Percentiles rank a stretch among this genome's conserved stretches.
phyloP scores from a whole-genome alignment of 306 rosid genomes.

The Cicer chorassanicum region DNA sequence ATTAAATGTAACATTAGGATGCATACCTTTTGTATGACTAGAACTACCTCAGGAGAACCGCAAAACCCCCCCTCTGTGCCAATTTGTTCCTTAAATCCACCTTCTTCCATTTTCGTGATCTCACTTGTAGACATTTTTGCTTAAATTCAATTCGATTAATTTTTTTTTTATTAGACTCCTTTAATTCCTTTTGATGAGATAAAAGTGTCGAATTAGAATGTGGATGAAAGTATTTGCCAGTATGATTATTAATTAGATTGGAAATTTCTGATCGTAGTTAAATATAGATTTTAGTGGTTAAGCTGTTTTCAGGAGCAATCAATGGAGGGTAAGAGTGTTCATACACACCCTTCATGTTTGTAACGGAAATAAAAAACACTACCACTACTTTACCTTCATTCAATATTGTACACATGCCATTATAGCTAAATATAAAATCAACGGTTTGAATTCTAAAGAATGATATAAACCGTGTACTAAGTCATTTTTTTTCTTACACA shows the following conservation, averaged over 20 bases:
- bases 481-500: neutral
- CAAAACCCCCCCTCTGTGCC: slow-evolving; percentile 10
- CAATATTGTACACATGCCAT: slow-evolving; percentile 26
- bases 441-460: neutral
- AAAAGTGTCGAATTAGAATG: neutral
- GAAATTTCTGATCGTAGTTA: neutral
- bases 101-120: slow-evolving; percentile 52
- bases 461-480: neutral
- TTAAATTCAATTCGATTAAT: neutral
- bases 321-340: slow-evolving; percentile 37
- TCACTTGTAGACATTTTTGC: slow-evolving; percentile 46
- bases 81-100: neutral
- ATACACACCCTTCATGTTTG: neutral
- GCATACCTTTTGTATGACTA: slow-evolving; percentile 57
- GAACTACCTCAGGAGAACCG: slow-evolving; percentile 47
- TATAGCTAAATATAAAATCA: slow-evolving; percentile 30
- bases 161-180: neutral
- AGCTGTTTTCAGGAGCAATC: slow-evolving; percentile 34
- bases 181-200: neutral
- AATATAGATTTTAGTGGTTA: slow-evolving; percentile 32
- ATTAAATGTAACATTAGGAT: neutral
- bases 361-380: neutral
- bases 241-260: neutral
- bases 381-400: slow-evolving; percentile 36
- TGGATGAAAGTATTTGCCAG: neutral